phyloP scores from a whole-genome alignment of 257 asterid genomes.

The Paraleonurus japonicus region DNA sequence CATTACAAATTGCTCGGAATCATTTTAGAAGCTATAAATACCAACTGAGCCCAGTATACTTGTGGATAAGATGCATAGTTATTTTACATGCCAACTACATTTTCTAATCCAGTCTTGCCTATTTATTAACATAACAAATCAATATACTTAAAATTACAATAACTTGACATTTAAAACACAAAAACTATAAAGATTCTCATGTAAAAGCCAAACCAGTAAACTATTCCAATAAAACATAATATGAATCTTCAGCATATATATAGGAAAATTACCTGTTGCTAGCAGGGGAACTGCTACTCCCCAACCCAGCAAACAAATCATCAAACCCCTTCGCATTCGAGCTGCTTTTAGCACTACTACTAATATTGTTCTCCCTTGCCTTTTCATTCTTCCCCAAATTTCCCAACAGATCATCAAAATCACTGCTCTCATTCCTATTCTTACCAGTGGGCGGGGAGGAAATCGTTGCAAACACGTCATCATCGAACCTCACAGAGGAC shows the following conservation, averaged over 20 bases:
- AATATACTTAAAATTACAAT: background rate
- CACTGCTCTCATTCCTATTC: constrained; percentile 37
- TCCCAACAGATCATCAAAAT: constrained; percentile 64
- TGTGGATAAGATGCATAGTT: background rate
- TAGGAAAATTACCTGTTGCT: constrained; percentile 54
- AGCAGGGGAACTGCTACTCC: constrained; percentile 46
- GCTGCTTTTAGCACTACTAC: constrained; percentile 42
- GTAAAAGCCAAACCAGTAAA: constrained; percentile 2
- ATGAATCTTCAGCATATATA: constrained; percentile 2
- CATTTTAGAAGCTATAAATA: background rate
- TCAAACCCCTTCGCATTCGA: constrained; percentile 57
- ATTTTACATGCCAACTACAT: background rate
- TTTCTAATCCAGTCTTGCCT: background rate
- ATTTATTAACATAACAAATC: background rate
- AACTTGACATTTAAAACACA: constrained; percentile 2
- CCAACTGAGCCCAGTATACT: background rate
- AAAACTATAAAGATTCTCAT: background rate
- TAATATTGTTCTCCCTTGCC: constrained; percentile 35
- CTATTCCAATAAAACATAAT: constrained; percentile 1
- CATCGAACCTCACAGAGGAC: constrained; percentile 54
- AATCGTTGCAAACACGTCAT: constrained; percentile 56
- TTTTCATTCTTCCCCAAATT: constrained; percentile 55
- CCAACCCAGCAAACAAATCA: constrained; percentile 78
- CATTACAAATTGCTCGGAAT: background rate
- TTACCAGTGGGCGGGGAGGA: constrained; percentile 43